A percentile compares a stretch with the other conserved stretches of the same genome.
Conservation (phyloP, 495 filamentous ascomycete genomes). For the Aspergillus sparsus region DNA sequence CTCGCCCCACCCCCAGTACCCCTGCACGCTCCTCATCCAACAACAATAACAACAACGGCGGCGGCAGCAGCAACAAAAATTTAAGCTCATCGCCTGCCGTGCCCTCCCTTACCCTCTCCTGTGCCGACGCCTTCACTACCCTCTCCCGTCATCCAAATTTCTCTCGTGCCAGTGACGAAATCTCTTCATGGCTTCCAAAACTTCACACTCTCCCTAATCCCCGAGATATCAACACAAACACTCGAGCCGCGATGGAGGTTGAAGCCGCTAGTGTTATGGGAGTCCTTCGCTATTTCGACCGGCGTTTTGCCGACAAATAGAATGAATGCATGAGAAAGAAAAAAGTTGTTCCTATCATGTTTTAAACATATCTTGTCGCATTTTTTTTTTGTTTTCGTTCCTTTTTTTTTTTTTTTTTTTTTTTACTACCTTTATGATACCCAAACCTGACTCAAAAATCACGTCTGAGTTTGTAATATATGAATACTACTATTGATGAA, state of each 20-base stretch:
- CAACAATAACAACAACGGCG: constrained; percentile 1
- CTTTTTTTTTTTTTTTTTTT: constrained; percentile 26
- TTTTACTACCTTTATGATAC: constrained; percentile 40
- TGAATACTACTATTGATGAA: constrained; percentile 6
- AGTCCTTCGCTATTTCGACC: constrained; percentile 79
- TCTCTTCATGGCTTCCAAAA: constrained; percentile 73
- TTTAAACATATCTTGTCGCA: neutral
- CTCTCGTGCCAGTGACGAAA: constrained; percentile 70
- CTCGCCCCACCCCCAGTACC: constrained; percentile 20
- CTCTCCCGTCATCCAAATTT: constrained; percentile 79
- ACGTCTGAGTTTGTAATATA: constrained; percentile 40
- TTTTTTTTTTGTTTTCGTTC: constrained; percentile 1
- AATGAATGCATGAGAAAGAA: neutral
- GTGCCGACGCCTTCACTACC: constrained; percentile 81
- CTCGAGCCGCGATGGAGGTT: constrained; percentile 69
- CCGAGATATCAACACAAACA: constrained; percentile 34
- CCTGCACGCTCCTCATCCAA: constrained; percentile 10
- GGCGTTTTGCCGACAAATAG: constrained; percentile 62
- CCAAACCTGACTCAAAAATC: constrained; percentile 38
- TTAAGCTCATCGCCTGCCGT: constrained; percentile 20
- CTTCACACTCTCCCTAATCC: constrained; percentile 60
- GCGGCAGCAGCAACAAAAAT: constrained; percentile 2
- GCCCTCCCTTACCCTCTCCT: constrained; percentile 53
- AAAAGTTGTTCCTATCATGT: neutral
- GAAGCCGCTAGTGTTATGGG: constrained; percentile 87